Evolutionary conservation across 148 eudicot genomes (phyloP), one percentile per base, ranked within the genome.

Genomic region (Oxyria digyna): DNA sequence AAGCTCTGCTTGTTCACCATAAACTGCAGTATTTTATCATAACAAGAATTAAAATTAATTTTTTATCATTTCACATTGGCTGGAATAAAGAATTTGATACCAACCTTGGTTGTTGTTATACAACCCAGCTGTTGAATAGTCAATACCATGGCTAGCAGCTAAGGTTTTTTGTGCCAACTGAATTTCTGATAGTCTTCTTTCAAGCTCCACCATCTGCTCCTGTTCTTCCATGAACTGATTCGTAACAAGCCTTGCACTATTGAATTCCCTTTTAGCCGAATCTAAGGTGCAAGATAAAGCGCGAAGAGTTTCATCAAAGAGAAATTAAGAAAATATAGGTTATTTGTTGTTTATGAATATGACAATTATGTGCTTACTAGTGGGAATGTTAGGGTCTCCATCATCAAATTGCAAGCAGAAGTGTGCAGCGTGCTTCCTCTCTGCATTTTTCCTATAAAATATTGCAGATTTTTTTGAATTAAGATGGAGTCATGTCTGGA

Each of bases 101-200:
- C 7, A 66, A 66, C 69, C 69, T 38, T 35, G 14, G 20, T 20
- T 18, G 20, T 20, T 18, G 27, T 46, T 71, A 75, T 65, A 7
- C 23, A 38, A 66, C 15, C 27, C 69, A 37, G 69, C 15, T 41
- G 31, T 66, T 1, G 69, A 38, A n/a, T 66, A 41, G 46, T 0
- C 45, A 66, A n/a, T 37, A 10, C 45, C 9, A 38, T 20, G 46
- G 46, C 27, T 15, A 18, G 21, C 26, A 3, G 43, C 14, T 11
- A 37, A 27, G 38, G 43, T 15, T 52, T 71, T 76, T 43, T 52
- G 71, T 26, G 70, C 78, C 45, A 85, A n/a, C 67, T 81, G 85
- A 38, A 90, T 32, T 33, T 81, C 80, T 2, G 85, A 81, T 42
- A 37, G 45, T 46, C 69, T 66, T 35, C 27, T n/a, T n/a, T 63